Evolutionary conservation across 2,329 filamentous ascomycete genomes (phyloP).

Genomic region (Aspergillus brunneoviolaceus): DNA sequence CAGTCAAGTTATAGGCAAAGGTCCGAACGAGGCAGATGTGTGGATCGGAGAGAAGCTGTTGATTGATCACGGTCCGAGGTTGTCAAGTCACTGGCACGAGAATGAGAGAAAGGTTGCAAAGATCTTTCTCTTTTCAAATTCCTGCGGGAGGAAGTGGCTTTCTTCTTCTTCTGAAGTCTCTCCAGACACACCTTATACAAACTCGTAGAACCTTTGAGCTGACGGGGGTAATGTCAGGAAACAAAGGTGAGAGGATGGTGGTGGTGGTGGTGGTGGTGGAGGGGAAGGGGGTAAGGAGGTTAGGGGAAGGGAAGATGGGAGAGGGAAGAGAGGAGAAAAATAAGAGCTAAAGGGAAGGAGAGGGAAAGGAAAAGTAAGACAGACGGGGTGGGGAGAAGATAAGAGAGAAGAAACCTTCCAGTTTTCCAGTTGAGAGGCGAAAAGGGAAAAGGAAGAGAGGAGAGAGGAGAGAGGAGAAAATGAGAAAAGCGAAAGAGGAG

Average conservation of each 20-base stretch:
- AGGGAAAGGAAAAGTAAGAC: slow-evolving; percentile 11
- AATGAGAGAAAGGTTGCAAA: not conserved
- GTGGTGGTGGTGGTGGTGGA: slow-evolving; percentile 10
- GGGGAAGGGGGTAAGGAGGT: slow-evolving; percentile 6
- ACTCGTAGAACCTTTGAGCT: slow-evolving; percentile 12
- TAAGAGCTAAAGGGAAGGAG: slow-evolving; percentile 8
- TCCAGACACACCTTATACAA: slow-evolving; percentile 7
- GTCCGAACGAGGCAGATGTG: slow-evolving; percentile 2
- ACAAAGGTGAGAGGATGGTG: slow-evolving; percentile 9
- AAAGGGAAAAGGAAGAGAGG: slow-evolving; percentile 25
- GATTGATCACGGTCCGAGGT: not conserved
- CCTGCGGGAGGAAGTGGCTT: not conserved
- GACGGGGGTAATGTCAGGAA: slow-evolving; percentile 19
- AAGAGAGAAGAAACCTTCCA: slow-evolving; percentile 21
- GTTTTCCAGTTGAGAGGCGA: slow-evolving; percentile 13
- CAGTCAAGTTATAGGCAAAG: slow-evolving; percentile 9
- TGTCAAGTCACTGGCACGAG: not conserved
- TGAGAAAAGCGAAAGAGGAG: slow-evolving; percentile 11
- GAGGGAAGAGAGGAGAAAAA: slow-evolving; percentile 12
- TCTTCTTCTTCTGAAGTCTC: not conserved
- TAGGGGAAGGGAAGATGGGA: slow-evolving; percentile 7
- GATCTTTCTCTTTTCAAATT: not conserved
- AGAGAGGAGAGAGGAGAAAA: slow-evolving; percentile 22
- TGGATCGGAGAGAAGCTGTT: slow-evolving; percentile 6
- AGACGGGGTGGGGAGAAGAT: slow-evolving; percentile 14